These are phyloP conservation scores for Paragyromitra xinjiangensis DNA, from an alignment of 495 filamentous ascomycete genomes.

Conservation along the genomic window DNA sequence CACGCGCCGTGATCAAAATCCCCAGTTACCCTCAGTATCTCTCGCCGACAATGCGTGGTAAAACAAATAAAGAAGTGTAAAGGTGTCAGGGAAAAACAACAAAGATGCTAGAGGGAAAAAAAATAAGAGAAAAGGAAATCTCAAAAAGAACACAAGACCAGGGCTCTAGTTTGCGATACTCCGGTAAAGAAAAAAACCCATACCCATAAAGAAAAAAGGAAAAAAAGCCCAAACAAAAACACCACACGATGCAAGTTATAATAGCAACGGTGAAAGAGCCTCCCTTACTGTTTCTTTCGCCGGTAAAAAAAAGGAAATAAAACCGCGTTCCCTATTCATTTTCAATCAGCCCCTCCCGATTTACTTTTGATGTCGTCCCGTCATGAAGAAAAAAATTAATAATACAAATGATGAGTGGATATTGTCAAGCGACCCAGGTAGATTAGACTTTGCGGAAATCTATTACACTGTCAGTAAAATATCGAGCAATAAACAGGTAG, in stretches of 20 bases:
- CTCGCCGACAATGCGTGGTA: constrained; percentile 49
- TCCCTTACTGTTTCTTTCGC: constrained; percentile 39
- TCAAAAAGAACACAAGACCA: constrained; percentile 55
- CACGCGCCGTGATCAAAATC: constrained; percentile 24
- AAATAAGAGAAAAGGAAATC: constrained; percentile 51
- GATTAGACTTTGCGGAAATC: constrained; percentile 74
- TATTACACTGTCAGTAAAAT: constrained; percentile 60
- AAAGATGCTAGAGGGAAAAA: constrained; percentile 40
- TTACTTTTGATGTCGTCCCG: constrained; percentile 56
- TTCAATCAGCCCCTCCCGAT: constrained; percentile 53
- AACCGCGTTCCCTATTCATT: constrained; percentile 53
- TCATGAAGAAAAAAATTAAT: constrained; percentile 58
- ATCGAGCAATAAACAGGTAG: background rate
- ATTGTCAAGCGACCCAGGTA: constrained; percentile 35
- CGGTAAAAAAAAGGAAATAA: constrained; percentile 46
- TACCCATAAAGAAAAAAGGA: constrained; percentile 46
- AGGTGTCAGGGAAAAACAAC: constrained; percentile 32
- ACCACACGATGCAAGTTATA: constrained; percentile 55
- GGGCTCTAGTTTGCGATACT: constrained; percentile 57
- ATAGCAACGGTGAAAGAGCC: constrained; percentile 54
- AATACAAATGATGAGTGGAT: constrained; percentile 47
- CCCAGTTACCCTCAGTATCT: constrained; percentile 30
- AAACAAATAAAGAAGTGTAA: constrained; percentile 56
- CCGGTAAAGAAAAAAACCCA: constrained; percentile 55
- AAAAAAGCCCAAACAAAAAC: constrained; percentile 58